Base-by-base conservation (phyloP, 1,284 basidiomycete species). In the Coniferiporia sulphurascens region DNA sequence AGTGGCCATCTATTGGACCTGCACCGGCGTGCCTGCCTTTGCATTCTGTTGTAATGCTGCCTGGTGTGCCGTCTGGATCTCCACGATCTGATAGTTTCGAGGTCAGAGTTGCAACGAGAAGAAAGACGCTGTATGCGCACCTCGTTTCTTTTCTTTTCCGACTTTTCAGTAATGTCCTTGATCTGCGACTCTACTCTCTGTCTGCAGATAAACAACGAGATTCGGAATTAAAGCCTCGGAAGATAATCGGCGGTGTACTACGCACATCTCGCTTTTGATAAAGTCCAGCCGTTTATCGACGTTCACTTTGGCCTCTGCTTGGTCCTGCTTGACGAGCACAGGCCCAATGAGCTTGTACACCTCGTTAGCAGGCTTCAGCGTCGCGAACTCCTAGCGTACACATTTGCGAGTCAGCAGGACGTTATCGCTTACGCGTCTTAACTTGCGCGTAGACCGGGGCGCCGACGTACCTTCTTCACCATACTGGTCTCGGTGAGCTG, bases 311-410 rank as follows among this genome's bases (percentile, higher is more conserved):
- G 96, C 96, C 66, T 98, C 97, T 4, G 73, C 73, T 66, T 88
- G 86, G 64, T 98, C 95, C 73, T 98, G 96, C 67, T 89, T 86
- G 6, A 98, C 85, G 21, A 99, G 82, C 1, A 95, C 89, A 1
- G 94, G 93, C 0, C 96, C 97, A 49, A 97, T 83, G 50, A 94
- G 84, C 76, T 99, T 99, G 79, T 89, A 99, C 7, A 99, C 83
- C 7, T 81, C 83, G 68, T 95, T 97, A 64, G 86, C 82, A 1
- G 85, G 74, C 52, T 87, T 89, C 58, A 98, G 74, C 27, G 77
- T 75, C n/a, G 76, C 74, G 68, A 98, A 95, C 74, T 98, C 95
- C 93, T 96, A 38, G 72, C 15, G 7, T 46, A 49, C 43, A 36
- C 5, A 9, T 9, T 12, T 32, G 34, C 35, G 1, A 10, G 1